Evolutionary conservation across 345 rosid genomes (phyloP).

Genomic region (Populus ilicifolia): DNA sequence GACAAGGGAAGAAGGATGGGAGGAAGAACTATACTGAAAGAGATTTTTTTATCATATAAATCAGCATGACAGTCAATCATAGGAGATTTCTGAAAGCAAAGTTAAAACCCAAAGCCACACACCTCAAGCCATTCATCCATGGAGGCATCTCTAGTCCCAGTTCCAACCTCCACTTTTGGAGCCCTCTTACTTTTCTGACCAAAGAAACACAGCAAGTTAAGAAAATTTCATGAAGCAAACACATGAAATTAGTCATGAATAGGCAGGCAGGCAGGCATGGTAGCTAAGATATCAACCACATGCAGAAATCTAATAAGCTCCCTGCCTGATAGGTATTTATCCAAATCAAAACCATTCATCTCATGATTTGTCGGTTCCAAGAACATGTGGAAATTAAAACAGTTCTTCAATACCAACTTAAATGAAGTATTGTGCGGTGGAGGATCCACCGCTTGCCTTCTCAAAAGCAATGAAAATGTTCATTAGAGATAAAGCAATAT

Average conservation of each 20-base stretch:
- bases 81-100: neutral
- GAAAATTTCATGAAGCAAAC: neutral
- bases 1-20: too few species aligned
- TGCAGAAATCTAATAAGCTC: neutral
- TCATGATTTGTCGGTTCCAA: neutral
- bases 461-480: neutral
- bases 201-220: slow-evolving; percentile 3
- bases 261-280: neutral
- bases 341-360: neutral
- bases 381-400: neutral
- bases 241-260: neutral
- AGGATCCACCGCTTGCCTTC: neutral
- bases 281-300: neutral
- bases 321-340: neutral
- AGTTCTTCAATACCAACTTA: neutral
- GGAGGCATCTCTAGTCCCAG: slow-evolving; percentile 58
- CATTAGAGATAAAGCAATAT: neutral
- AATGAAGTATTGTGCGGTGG: neutral
- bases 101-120: slow-evolving; percentile 4
- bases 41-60: neutral
- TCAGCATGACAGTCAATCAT: neutral
- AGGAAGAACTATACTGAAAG: neutral
- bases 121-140: slow-evolving; percentile 98
- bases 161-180: slow-evolving; percentile 87
- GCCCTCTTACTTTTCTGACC: slow-evolving; percentile 71